A percentile compares a stretch with the other conserved stretches of the same genome.
phyloP scores from a whole-genome alignment of 208 protist species.

The Spongospora subterranea region DNA sequence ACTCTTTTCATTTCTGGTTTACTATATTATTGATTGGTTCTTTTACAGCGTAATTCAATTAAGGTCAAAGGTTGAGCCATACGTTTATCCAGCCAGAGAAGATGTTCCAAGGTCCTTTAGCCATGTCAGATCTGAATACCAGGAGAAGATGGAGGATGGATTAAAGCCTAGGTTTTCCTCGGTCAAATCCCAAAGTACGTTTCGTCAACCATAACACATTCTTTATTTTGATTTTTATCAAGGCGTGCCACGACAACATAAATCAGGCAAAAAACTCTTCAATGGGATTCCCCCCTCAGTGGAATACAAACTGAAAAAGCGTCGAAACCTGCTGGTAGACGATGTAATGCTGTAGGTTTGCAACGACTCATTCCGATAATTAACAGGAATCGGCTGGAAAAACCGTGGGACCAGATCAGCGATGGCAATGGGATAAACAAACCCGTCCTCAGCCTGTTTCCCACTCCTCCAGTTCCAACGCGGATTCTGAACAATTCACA shows the following conservation, averaged over 20 bases:
- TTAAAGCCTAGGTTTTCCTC: neutral
- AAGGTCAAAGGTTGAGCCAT: neutral
- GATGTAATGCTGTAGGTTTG: neutral
- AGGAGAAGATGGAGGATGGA: neutral
- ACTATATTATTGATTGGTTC: neutral
- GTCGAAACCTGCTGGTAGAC: neutral
- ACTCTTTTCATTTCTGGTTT: neutral
- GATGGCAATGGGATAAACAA: constrained; percentile 30
- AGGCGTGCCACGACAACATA: neutral
- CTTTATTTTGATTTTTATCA: neutral
- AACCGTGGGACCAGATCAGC: neutral
- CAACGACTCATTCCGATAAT: neutral
- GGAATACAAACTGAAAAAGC: constrained; percentile 12
- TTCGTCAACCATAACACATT: neutral
- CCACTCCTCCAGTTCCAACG: neutral
- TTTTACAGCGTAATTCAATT: neutral
- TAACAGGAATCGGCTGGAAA: neutral
- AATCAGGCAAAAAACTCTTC: constrained; percentile 41
- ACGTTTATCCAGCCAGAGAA: neutral
- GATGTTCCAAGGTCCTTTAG: neutral
- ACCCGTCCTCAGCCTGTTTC: neutral
- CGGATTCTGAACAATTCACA: neutral
- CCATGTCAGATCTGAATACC: neutral
- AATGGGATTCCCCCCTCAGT: constrained; percentile 5
- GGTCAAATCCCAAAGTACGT: neutral